These are phyloP conservation scores for Pseudopithomyces maydicus DNA, from an alignment of 2,329 filamentous ascomycete genomes.

Conservation along the genomic window DNA sequence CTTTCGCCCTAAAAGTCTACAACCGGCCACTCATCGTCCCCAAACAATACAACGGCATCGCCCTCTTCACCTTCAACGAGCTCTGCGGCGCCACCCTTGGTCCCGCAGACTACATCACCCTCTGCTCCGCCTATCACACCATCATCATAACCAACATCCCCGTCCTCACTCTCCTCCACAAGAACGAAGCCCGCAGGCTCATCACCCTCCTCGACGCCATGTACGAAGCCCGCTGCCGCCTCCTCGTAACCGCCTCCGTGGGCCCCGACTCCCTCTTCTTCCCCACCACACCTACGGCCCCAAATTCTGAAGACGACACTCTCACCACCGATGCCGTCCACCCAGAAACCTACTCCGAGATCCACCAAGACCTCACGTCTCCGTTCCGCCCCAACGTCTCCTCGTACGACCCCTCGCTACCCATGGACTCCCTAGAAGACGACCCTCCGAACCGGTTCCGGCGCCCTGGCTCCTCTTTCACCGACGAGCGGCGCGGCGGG, in stretches of 20 bases:
- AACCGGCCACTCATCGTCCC: conserved; percentile 67
- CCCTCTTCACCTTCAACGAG: conserved; percentile 70
- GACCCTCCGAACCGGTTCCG: conserved; percentile 52
- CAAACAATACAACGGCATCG: conserved; percentile 61
- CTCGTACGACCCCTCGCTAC: conserved; percentile 58
- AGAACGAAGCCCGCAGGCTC: conserved; percentile 80
- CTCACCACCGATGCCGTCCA: conserved; percentile 59
- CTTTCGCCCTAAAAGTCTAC: conserved; percentile 60
- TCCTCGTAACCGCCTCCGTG: conserved; percentile 69
- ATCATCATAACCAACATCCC: conserved; percentile 75
- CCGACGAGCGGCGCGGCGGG: conserved; percentile 30
- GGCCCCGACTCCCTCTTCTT: conserved; percentile 80
- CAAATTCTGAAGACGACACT: conserved; percentile 9
- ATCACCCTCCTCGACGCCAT: conserved; percentile 78
- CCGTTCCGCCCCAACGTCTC: conserved; percentile 82
- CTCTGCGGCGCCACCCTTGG: conserved; percentile 70
- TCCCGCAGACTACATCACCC: conserved; percentile 80
- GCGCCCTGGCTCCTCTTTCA: conserved; percentile 27
- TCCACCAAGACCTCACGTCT: conserved; percentile 76
- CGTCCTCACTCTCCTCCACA: conserved; percentile 68
- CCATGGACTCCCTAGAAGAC: conserved; percentile 55
- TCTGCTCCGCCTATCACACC: conserved; percentile 80
- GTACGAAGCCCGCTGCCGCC: conserved; percentile 80
- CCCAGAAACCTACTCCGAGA: conserved; percentile 71
- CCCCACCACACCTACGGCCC: conserved; percentile 47